phyloP scores from a whole-genome alignment of 2,329 filamentous ascomycete species.

The Monosporascus sp. region DNA sequence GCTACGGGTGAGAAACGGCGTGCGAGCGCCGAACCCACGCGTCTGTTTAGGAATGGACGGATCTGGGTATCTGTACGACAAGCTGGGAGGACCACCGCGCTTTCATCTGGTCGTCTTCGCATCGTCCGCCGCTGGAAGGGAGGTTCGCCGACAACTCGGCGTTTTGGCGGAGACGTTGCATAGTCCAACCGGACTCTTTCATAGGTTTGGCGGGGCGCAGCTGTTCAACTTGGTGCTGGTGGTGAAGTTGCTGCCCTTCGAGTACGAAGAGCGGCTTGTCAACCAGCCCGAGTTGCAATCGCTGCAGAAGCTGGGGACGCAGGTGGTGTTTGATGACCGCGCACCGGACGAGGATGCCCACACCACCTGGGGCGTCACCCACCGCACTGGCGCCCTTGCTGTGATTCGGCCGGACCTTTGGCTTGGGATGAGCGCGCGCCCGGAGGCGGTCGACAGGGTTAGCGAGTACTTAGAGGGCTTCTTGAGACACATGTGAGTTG shows the following conservation, averaged over 20 bases:
- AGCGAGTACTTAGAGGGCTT: conserved; percentile 2
- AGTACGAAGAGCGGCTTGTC: conserved; percentile 4
- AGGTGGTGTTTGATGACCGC: conserved; percentile 11
- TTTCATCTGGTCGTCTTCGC: conserved; percentile 28
- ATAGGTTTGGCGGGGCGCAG: conserved; percentile 16
- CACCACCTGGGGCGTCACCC: conserved; percentile 7
- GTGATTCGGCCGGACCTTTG: conserved; percentile 11
- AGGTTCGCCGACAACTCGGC: conserved; percentile 4
- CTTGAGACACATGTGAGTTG: background rate
- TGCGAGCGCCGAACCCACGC: conserved; percentile 26
- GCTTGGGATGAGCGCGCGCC: conserved; percentile 8
- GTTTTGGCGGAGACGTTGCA: conserved; percentile 11
- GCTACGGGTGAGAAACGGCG: conserved; percentile 19
- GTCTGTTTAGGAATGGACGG: conserved; percentile 16
- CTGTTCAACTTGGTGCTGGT: conserved; percentile 26
- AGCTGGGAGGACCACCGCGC: conserved; percentile 15
- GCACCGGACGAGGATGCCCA: conserved; percentile 14
- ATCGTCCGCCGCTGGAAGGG: conserved; percentile 13
- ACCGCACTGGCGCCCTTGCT: conserved; percentile 7
- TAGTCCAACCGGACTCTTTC: conserved; percentile 17
- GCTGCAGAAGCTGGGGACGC: background rate
- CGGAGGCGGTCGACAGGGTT: conserved; percentile 1
- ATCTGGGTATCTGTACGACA: conserved; percentile 29
- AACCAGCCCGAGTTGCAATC: background rate
- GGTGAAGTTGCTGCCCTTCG: conserved; percentile 20